A percentile compares a stretch with the other conserved stretches of the same genome.
These are phyloP conservation scores for Talaromyces wortmannii DNA, from an alignment of 495 filamentous ascomycete species.

Conservation along the genomic window DNA sequence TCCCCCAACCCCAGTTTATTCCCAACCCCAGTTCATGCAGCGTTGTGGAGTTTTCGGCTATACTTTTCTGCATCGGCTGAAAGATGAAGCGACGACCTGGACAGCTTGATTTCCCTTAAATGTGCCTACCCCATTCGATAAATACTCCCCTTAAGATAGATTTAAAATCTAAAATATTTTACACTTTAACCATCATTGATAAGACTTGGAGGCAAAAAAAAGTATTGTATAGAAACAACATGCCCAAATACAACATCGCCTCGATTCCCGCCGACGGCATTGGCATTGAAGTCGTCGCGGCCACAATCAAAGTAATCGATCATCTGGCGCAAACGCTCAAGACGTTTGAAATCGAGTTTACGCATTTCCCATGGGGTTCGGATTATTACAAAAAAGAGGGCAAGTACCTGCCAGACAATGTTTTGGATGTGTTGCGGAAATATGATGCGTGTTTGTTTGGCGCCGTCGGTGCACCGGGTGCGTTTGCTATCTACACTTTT, in stretches of 20 bases:
- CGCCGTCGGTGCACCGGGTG: constrained; percentile 48
- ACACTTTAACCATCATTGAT: too few species aligned
- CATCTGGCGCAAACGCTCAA: constrained; percentile 33
- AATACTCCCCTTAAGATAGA: too few species aligned
- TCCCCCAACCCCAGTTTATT: too few species aligned
- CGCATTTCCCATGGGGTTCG: constrained; percentile 44
- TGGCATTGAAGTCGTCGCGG: constrained; percentile 45
- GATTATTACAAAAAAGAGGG: constrained; percentile 46
- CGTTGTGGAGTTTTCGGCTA: not conserved
- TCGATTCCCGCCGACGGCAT: constrained; percentile 50
- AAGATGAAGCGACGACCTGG: not conserved
- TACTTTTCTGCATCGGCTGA: not conserved
- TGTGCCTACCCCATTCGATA: too few species aligned
- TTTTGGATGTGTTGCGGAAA: constrained; percentile 42
- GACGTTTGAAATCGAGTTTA: constrained; percentile 43
- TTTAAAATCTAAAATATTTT: too few species aligned
- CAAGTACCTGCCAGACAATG: constrained; percentile 47
- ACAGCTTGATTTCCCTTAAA: not conserved
- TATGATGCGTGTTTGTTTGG: constrained; percentile 52
- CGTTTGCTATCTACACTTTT: not conserved
- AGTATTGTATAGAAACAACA: too few species aligned
- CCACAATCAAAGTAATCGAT: constrained; percentile 38
- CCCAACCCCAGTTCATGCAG: not conserved
- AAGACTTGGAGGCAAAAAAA: too few species aligned
- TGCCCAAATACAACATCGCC: constrained; percentile 33